Percentiles rank a stretch among this genome's conserved stretches.
These are phyloP conservation scores for Pseudohyphozyma bogoriensis DNA, from an alignment of 768 basidiomycete genomes.

Conservation along the genomic window DNA sequence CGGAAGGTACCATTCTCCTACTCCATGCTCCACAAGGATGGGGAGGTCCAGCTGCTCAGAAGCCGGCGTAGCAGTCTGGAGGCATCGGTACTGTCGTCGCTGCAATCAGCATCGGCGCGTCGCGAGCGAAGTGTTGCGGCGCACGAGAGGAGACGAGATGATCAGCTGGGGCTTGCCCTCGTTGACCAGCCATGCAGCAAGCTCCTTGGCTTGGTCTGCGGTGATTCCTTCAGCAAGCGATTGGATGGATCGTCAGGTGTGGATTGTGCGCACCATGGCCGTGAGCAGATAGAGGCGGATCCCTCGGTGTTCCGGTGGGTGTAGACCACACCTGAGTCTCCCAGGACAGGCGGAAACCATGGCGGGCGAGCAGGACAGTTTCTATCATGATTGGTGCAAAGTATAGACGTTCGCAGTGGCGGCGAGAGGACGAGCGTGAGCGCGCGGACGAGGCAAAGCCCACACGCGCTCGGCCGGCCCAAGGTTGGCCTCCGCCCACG, in stretches of 20 bases:
- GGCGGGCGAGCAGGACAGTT: constrained; percentile 4
- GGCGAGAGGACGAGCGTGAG: too few species aligned
- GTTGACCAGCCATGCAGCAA: constrained; percentile 55
- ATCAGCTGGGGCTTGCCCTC: constrained; percentile 63
- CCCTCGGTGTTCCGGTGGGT: constrained; percentile 24
- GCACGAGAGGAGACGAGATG: constrained; percentile 44
- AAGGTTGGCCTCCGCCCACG: too few species aligned
- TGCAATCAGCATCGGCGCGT: background rate
- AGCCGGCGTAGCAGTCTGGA: constrained; percentile 63
- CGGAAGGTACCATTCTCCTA: constrained; percentile 32
- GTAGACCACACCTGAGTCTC: constrained; percentile 19
- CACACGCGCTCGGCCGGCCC: too few species aligned
- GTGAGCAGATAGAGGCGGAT: constrained; percentile 24
- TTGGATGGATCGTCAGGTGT: too few species aligned
- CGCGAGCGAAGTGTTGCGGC: background rate
- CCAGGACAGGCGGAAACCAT: constrained; percentile 25
- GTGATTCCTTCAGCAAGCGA: too few species aligned
- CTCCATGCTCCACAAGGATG: constrained; percentile 70
- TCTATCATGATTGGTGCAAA: background rate
- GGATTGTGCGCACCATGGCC: too few species aligned
- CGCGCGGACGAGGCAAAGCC: too few species aligned
- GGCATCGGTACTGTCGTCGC: constrained; percentile 71
- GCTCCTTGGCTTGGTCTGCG: constrained; percentile 57
- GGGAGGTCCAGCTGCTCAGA: constrained; percentile 56
- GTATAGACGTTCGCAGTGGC: too few species aligned